Evolutionary conservation across 352 stramenopile genomes (phyloP).

Genomic region (Pelagophyceae sp.): DNA sequence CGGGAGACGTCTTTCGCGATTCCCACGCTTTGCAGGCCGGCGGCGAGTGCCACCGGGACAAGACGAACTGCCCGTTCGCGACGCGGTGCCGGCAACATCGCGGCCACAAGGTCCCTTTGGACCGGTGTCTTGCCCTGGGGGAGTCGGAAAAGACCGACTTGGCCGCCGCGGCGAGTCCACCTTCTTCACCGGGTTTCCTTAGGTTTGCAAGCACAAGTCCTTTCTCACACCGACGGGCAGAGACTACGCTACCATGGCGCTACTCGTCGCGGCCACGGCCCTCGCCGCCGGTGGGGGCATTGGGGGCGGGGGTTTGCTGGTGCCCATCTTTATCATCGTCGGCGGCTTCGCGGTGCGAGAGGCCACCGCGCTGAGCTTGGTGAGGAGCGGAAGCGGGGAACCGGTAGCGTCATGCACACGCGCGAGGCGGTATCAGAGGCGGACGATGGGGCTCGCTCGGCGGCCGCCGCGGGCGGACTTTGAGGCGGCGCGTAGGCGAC

Average conservation of each 20-base stretch:
- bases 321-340: constrained; percentile 24
- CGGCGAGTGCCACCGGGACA: not conserved
- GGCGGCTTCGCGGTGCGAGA: constrained; percentile 18
- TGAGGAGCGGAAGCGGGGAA: no score
- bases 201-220: constrained; percentile 17
- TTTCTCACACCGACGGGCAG: not conserved
- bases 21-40: not conserved
- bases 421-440: no score
- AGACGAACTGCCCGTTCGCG: not conserved
- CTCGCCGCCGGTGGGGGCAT: constrained; percentile 26
- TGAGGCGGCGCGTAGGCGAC: no score
- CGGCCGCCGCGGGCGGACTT: no score
- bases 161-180: no score
- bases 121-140: no score
- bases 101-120: not conserved
- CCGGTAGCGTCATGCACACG: no score
- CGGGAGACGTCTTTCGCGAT: not conserved
- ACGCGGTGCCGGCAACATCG: not conserved
- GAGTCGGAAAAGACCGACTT: no score
- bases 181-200: no score
- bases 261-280: constrained; percentile 3
- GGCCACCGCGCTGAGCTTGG: constrained; percentile 19
- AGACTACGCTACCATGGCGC: constrained; percentile 8
- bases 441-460: no score
- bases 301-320: constrained; percentile 23